Percentiles rank a stretch among this genome's conserved stretches.
Conservation (phyloP, 225 moss, liverwort and hornwort genomes). For the Ulota crispa region DNA sequence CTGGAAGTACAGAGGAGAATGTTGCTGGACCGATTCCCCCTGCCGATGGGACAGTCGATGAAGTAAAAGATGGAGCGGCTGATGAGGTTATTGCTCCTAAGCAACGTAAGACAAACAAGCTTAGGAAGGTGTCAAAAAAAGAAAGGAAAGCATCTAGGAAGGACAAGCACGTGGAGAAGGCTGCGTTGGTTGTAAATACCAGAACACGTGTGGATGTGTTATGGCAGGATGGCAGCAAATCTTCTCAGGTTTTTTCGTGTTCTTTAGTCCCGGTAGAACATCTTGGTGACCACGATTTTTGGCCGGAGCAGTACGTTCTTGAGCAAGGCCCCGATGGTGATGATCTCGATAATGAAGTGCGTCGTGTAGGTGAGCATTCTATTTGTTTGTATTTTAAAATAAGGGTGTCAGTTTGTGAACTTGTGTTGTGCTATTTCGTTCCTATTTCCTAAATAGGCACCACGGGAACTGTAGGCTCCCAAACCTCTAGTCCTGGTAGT, state of each 20-base stretch:
- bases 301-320: conserved; percentile 96
- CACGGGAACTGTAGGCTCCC: not conserved
- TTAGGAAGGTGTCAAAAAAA: conserved; percentile 58
- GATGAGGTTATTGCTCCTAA: conserved; percentile 52
- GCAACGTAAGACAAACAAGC: conserved; percentile 59
- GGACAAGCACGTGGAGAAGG: conserved; percentile 78
- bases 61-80: conserved; percentile 43
- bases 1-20: conserved; percentile 47
- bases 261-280: conserved; percentile 91
- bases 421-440: not conserved
- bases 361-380: conserved; percentile 64
- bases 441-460: not conserved
- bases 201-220: conserved; percentile 79
- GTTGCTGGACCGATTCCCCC: conserved; percentile 45
- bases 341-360: conserved; percentile 67
- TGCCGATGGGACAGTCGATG: conserved; percentile 49
- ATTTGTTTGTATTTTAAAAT: not conserved
- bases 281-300: conserved; percentile 96
- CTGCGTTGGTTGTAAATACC: conserved; percentile 77
- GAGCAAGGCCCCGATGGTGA: conserved; percentile 95
- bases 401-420: conserved; percentile 1
- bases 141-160: conserved; percentile 77
- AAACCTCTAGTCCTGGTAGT: not conserved
- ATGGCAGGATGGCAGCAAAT: conserved; percentile 88
- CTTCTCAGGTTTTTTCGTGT: conserved; percentile 63